Evolutionary conservation across 345 rosid genomes (phyloP).

Genomic region (Bruguiera parviflora): DNA sequence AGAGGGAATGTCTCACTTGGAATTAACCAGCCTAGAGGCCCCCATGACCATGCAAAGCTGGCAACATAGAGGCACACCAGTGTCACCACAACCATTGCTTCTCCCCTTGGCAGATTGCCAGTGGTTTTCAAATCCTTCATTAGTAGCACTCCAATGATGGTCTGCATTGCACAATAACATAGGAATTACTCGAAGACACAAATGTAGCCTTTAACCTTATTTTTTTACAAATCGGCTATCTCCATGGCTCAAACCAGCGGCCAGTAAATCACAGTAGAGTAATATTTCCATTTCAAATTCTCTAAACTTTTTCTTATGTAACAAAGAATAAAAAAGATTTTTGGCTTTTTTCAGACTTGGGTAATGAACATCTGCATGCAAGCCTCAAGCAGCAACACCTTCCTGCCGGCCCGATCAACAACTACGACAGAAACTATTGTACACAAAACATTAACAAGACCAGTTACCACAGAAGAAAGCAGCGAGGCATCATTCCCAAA

Average conservation of each 20-base stretch:
- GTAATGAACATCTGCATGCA: slow-evolving; percentile 16
- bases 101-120: not conserved
- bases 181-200: not conserved
- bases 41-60: slow-evolving; percentile 24
- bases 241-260: too few relatives aligned
- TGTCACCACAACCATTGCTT: not conserved
- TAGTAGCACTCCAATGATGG: slow-evolving; percentile 14
- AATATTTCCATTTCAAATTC: too few relatives aligned
- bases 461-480: slow-evolving; percentile 23
- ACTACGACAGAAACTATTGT: slow-evolving; percentile 15
- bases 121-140: not conserved
- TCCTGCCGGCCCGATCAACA: slow-evolving; percentile 17
- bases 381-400: slow-evolving; percentile 16
- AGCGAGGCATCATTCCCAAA: slow-evolving; percentile 23
- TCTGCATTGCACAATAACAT: slow-evolving; percentile 6
- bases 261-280: not conserved
- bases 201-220: too few relatives aligned
- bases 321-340: not conserved
- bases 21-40: slow-evolving; percentile 22
- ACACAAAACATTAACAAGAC: slow-evolving; percentile 19
- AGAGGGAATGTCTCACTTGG: slow-evolving; percentile 19
- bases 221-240: too few relatives aligned
- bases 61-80: slow-evolving; percentile 19
- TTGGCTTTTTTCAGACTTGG: slow-evolving; percentile 9
- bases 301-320: not conserved